Percentiles rank a stretch among this genome's conserved stretches.
Evolutionary conservation across 2,329 filamentous ascomycete species (phyloP).

Genomic region (Clathrospora elynae): DNA sequence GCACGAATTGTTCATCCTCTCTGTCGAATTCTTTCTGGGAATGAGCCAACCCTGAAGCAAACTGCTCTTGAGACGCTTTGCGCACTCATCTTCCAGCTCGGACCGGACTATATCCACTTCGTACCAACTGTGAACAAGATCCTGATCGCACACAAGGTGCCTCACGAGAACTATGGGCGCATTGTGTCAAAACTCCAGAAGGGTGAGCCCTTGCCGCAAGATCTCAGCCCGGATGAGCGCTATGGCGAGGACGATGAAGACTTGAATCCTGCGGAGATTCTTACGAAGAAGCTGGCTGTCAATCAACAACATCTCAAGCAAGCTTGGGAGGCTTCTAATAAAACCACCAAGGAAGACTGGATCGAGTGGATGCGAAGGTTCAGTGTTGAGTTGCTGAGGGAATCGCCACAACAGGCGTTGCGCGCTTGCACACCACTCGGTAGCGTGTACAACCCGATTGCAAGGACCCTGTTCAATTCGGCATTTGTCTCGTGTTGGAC

Average conservation of each 20-base stretch:
- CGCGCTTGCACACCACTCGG: conserved; percentile 90
- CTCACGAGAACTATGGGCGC: conserved; percentile 89
- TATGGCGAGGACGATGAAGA: conserved; percentile 82
- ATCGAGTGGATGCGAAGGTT: conserved; percentile 98
- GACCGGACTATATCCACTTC: conserved; percentile 93
- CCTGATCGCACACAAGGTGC: conserved; percentile 77
- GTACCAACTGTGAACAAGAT: conserved; percentile 90
- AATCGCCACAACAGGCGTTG: conserved; percentile 94
- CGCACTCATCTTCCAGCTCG: conserved; percentile 92
- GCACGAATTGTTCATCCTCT: conserved; percentile 96
- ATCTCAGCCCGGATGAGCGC: conserved; percentile 83
- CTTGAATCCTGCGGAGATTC: conserved; percentile 78
- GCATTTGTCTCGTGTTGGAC: conserved; percentile 99
- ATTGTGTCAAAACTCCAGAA: conserved; percentile 92
- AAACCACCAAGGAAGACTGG: conserved; percentile 98
- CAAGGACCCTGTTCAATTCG: conserved; percentile 95
- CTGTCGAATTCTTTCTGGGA: conserved; percentile 76
- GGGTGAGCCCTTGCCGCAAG: conserved; percentile 91
- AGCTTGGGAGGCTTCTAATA: conserved; percentile 95
- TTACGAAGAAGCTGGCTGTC: conserved; percentile 92
- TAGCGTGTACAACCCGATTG: conserved; percentile 87
- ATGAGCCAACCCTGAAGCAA: conserved; percentile 73
- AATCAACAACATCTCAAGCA: conserved; percentile 97
- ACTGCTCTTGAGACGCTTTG: conserved; percentile 93
- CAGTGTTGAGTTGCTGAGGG: conserved; percentile 90